phyloP scores from a whole-genome alignment of 345 rosid species.

The Citrus medica region DNA sequence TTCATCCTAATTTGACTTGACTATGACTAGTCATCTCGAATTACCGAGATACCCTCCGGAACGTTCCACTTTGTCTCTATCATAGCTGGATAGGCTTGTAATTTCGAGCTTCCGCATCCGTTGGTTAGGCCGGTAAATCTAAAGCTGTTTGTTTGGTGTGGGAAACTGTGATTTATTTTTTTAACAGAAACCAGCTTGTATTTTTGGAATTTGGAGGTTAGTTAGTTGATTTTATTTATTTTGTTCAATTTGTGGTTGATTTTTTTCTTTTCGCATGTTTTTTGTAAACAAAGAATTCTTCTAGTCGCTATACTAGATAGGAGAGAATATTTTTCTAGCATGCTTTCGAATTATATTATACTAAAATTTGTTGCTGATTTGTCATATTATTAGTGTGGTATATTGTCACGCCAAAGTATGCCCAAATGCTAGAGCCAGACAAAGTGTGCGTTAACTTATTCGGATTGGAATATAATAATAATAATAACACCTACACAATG shows the following conservation, averaged over 20 bases:
- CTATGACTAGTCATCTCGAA: constrained; percentile 4
- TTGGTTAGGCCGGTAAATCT: neutral
- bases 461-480: neutral
- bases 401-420: neutral
- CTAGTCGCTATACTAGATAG: neutral
- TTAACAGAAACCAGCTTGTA: neutral
- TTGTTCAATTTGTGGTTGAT: neutral
- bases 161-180: neutral
- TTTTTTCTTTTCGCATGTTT: neutral
- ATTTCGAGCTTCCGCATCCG: neutral
- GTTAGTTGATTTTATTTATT: neutral
- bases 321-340: neutral
- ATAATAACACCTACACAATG: too few relatives aligned
- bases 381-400: neutral
- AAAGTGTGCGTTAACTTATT: neutral
- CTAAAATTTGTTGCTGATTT: neutral
- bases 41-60: constrained; percentile 1
- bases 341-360: neutral
- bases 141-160: neutral
- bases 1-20: constrained; percentile 18
- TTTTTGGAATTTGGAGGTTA: neutral
- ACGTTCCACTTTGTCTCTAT: neutral
- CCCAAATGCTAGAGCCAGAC: neutral
- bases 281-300: neutral
- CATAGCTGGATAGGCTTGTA: neutral